Evolutionary conservation across 2,329 filamentous ascomycete genomes (phyloP).

Genomic region (Emmonsiellopsis sp.): DNA sequence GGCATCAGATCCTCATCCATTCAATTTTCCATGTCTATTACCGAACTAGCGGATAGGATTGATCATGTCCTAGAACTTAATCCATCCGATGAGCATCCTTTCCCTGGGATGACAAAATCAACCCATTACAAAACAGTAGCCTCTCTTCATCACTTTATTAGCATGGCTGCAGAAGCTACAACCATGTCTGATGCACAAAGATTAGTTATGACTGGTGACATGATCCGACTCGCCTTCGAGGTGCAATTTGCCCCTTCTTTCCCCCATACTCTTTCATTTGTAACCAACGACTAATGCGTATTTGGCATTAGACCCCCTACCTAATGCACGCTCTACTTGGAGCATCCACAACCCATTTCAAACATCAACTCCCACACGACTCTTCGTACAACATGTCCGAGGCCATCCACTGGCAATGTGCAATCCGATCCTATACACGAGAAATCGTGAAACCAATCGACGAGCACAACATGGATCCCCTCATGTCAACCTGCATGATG

Average conservation of each 20-base stretch:
- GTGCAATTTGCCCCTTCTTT: slow-evolving; percentile 12
- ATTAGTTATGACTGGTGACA: slow-evolving; percentile 16
- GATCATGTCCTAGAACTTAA: slow-evolving; percentile 16
- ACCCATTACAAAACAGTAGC: slow-evolving; percentile 8
- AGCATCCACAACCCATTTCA: slow-evolving; percentile 24
- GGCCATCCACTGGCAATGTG: slow-evolving; percentile 30
- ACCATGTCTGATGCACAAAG: slow-evolving; percentile 10
- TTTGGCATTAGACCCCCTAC: slow-evolving; percentile 21
- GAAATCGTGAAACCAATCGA: slow-evolving; percentile 21
- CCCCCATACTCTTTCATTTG: neutral
- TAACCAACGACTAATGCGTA: neutral
- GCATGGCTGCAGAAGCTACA: slow-evolving; percentile 11
- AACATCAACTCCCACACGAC: slow-evolving; percentile 18
- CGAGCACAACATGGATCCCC: slow-evolving; percentile 27
- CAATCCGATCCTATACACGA: slow-evolving; percentile 25
- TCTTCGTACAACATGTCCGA: slow-evolving; percentile 20
- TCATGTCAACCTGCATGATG: slow-evolving; percentile 30
- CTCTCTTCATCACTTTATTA: slow-evolving; percentile 24
- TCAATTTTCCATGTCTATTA: slow-evolving; percentile 6
- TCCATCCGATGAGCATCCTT: neutral
- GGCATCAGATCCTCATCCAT: neutral
- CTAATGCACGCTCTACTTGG: slow-evolving; percentile 31
- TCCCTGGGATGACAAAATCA: slow-evolving; percentile 1
- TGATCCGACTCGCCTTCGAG: slow-evolving; percentile 23
- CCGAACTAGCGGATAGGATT: slow-evolving; percentile 11